phyloP scores from a whole-genome alignment of 768 basidiomycete genomes.

The Collybia nuda region DNA sequence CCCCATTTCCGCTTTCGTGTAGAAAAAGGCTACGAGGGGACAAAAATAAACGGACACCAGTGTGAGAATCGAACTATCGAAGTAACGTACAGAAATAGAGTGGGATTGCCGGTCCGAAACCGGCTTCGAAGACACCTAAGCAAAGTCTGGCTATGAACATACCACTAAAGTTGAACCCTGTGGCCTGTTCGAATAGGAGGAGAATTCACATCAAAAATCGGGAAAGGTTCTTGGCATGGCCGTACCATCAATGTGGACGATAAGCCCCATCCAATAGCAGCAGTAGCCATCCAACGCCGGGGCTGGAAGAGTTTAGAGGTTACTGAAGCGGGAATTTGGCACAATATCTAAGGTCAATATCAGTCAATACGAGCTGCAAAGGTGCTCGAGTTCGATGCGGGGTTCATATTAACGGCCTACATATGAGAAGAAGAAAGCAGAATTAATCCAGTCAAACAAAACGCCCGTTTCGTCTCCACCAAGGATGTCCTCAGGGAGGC shows the following conservation, averaged over 20 bases:
- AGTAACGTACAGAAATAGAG: constrained; percentile 67
- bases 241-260: constrained; percentile 70
- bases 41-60: too few species aligned
- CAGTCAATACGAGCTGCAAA: background rate
- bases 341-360: constrained; percentile 51
- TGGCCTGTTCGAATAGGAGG: constrained; percentile 45
- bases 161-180: constrained; percentile 59
- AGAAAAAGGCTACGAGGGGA: constrained; percentile 61
- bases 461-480: constrained; percentile 66
- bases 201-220: background rate
- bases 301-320: constrained; percentile 69
- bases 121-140: constrained; percentile 77
- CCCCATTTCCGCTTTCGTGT: constrained; percentile 74
- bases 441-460: constrained; percentile 78
- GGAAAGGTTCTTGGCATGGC: background rate
- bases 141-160: constrained; percentile 57
- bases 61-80: background rate
- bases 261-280: constrained; percentile 75
- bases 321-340: constrained; percentile 65
- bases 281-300: constrained; percentile 61
- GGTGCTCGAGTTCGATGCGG: background rate
- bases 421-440: constrained; percentile 79
- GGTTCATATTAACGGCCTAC: constrained; percentile 32
- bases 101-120: constrained; percentile 76
- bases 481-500: constrained; percentile 62